Evolutionary conservation across 371 early-diverging fungal genomes (phyloP).

Genomic region (Mortierella polycephala): DNA sequence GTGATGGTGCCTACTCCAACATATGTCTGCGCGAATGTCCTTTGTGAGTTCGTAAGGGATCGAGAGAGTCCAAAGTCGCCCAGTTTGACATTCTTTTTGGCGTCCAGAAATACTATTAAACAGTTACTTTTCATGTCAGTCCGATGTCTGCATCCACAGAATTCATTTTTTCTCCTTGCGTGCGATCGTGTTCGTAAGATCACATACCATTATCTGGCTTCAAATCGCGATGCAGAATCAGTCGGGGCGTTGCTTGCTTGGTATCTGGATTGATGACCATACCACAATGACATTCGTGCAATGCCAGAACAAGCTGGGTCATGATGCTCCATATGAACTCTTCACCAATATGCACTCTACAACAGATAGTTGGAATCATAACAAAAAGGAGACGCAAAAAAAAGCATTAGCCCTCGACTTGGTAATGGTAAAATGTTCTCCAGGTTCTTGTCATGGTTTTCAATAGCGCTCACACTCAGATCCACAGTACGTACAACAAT

Average conservation of each 20-base stretch:
- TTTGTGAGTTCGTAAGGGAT: constrained; percentile 62
- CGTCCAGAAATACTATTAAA: constrained; percentile 66
- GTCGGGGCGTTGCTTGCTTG: constrained; percentile 26
- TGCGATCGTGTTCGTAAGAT: background rate
- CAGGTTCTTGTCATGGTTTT: background rate
- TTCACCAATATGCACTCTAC: constrained; percentile 65
- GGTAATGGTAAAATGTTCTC: no score
- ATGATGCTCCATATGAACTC: constrained; percentile 69
- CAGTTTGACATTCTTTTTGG: constrained; percentile 69
- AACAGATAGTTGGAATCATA: no score
- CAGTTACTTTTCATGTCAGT: background rate
- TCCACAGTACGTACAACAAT: constrained; percentile 54
- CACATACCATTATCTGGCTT: constrained; percentile 75
- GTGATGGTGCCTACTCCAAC: constrained; percentile 61
- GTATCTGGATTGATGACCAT: constrained; percentile 12
- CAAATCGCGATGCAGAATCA: constrained; percentile 66
- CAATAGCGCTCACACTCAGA: background rate
- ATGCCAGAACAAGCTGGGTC: constrained; percentile 67
- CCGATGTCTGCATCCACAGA: background rate
- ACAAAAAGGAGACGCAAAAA: no score
- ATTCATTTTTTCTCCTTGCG: background rate
- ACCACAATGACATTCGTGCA: constrained; percentile 75
- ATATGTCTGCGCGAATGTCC: constrained; percentile 73
- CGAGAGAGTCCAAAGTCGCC: constrained; percentile 80
- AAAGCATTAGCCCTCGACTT: no score